Evolutionary conservation across 2,329 filamentous ascomycete species (phyloP), one percentile per base, ranked within the genome.

Genomic region (Alternaria metachromatica): DNA sequence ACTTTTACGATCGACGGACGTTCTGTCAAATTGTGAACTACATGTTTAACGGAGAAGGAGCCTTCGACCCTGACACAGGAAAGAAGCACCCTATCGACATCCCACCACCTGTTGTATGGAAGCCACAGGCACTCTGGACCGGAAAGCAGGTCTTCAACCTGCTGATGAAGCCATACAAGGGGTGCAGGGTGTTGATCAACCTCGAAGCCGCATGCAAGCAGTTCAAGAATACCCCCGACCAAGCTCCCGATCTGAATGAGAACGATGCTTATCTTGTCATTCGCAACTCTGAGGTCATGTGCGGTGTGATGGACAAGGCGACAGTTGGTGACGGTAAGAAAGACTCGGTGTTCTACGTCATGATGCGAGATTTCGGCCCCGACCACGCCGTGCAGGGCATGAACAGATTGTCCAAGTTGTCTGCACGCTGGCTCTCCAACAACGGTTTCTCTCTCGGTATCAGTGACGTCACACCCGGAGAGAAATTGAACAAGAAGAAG

Each of bases 291-390:
- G 94, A 97, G 78, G 90, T 98, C 65, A 97, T 99, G 92, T 98
- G 95, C 76, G 96, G 96, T 65, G 88, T 91, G 63, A 97, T 98
- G 94, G 96, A 99, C 84, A 99, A 99, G 82, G 92, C 93, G 1
- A 98, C 94, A 0, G 93, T 99, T n/a, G 96, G 96, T 71, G 90
- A 93, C 6, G 96, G 96, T 72, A 98, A 98, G 84, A 99, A 99
- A 78, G 95, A 97, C 78, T 97, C 94, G 0, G 90, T 99, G 20
- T 99, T 98, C 77, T 99, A 97, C 76, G 92, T 98, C 60, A 95
- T 99, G 76, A 88, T 98, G 72, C 88, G 96, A 84, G 96, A 99
- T 82, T 99, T 92, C 73, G 96, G 96, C 1, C 92, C 94, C 2
- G 92, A 97, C 58, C 90, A 92, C 60, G 94, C 96, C 8, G 94